Base-by-base conservation (phyloP, 1,139 yeast species). In the Sugiyamaella paludigena region DNA sequence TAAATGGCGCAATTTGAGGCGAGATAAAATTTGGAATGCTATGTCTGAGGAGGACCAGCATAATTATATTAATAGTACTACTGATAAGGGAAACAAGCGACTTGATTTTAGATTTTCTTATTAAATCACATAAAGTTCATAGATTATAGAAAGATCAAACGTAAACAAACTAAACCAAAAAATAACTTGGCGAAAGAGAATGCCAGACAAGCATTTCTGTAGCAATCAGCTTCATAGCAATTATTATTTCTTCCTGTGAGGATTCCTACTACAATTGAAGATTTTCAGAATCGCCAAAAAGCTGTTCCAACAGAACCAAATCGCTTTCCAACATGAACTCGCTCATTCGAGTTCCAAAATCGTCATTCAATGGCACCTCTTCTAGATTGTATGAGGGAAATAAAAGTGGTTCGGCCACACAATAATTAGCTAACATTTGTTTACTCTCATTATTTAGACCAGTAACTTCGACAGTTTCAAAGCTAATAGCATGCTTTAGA, bases 71-170 rank as follows among this genome's bases (percentile, higher is more conserved):
- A 52, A 53, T 4, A 69, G 60, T 11, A 74, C 80, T 6, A 68
- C 60, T 0, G 82, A 80, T 56, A 66, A 64, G 41, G 87, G 87
- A 11, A 79, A 77, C 55, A 73, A 74, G 60, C 65, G 85, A 33
- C 65, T 82, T 39, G 83, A 83, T 59, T 82, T 81, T 53, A 56
- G 72, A 42, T 73, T 71, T 54, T 62, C 57, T 15, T 61, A 66
- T 39, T 44, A 40, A 26, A 11, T 5, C 26, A 19, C 3, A 4
- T 4, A 5, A 19, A 19, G 24, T 19, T 19, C 3, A 19, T 19
- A 19, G 5, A 19, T 19, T 19, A 19, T 19, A 19, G 24, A 19
- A 19, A 19, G 5, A 19, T 19, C 24, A 19, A 19, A 19, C 3
- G 24, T 19, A 19, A 19, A 19, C n/a, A n/a, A n/a, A n/a, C n/a